Evolutionary conservation across 2,329 filamentous ascomycete species (phyloP), one percentile per base, ranked within the genome.

Genomic region (Colletotrichum paranaense): DNA sequence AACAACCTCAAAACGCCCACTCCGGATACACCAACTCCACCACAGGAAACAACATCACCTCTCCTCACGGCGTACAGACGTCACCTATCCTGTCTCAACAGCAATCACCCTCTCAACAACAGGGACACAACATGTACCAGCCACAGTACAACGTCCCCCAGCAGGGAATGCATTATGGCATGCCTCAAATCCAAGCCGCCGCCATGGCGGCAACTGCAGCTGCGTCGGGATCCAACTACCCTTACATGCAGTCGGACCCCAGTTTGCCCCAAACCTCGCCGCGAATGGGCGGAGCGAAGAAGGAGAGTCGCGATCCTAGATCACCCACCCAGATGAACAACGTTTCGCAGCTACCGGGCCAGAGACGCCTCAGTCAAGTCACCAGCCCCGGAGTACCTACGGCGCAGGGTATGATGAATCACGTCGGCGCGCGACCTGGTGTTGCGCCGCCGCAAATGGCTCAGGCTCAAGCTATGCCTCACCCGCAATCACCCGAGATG

Each of bases 181-280:
- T 96, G 84, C 92, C 93, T 42, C 90, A 93, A 24, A 94, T 95
- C 59, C 94, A 97, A 82, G 95, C 95, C 16, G 95, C 96, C 62
- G 95, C 95, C 72, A 97, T 98, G 94, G 95, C 93, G 57, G 91
- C 93, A 26, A 98, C 95, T 1, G 96, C 96, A 22, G 95, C 96
- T 1, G 96, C 96, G 12, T 95, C 95, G 6, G 95, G 96, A 53
- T 93, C 94, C 74, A 90, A 87, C 75, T 93, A 93, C 77, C 92
- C 93, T 74, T 92, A 93, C 76, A 91, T 95, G 84, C 86, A 92
- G 63, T 91, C 93, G 68, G 93, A 95, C 78, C 88, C 90, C 24
- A 92, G 88, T 85, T 88, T 88, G 84, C 88, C 82, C 82, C 93
- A 89, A 82, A 93, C 91, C 26, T 97, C 95, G 4, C 95, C 95